These are phyloP conservation scores for Agaricus bisporus DNA, from an alignment of 768 basidiomycete species.

Conservation along the genomic window DNA sequence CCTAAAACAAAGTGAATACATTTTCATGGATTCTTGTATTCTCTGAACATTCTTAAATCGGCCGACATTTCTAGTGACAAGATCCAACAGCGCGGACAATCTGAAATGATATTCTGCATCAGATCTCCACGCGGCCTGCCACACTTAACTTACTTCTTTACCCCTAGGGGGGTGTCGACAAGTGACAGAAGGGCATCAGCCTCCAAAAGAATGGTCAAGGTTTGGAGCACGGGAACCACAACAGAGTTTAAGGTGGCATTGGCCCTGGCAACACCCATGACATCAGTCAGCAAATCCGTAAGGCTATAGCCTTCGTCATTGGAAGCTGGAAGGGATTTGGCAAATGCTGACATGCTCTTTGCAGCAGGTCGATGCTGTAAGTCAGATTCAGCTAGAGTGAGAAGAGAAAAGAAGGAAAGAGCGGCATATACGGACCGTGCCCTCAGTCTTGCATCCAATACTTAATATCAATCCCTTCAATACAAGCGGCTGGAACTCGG, in stretches of 20 bases:
- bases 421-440: conserved; percentile 53
- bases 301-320: conserved; percentile 37
- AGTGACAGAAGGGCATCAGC: conserved; percentile 53
- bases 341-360: conserved; percentile 53
- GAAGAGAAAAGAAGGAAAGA: conserved; percentile 2
- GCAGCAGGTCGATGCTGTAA: conserved; percentile 64
- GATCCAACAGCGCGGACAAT: conserved; percentile 43
- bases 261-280: conserved; percentile 45
- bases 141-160: conserved; percentile 40
- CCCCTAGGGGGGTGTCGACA: conserved; percentile 37
- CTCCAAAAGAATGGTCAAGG: conserved; percentile 68
- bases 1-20: conserved; percentile 41
- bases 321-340: conserved; percentile 42
- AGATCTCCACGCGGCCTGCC: conserved; percentile 36
- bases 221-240: conserved; percentile 79
- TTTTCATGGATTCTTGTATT: conserved; percentile 76
- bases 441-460: conserved; percentile 78
- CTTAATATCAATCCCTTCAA: conserved; percentile 73
- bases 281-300: conserved; percentile 47
- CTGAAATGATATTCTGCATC: conserved; percentile 35
- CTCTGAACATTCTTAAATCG: conserved; percentile 80
- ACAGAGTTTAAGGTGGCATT: conserved; percentile 60
- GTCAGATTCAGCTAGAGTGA: conserved; percentile 10
- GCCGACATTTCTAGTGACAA: conserved; percentile 56
- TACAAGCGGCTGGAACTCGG: conserved; percentile 53